These are phyloP conservation scores for Macrolepiota albuminosa DNA, from an alignment of 768 basidiomycete genomes.

Conservation along the genomic window DNA sequence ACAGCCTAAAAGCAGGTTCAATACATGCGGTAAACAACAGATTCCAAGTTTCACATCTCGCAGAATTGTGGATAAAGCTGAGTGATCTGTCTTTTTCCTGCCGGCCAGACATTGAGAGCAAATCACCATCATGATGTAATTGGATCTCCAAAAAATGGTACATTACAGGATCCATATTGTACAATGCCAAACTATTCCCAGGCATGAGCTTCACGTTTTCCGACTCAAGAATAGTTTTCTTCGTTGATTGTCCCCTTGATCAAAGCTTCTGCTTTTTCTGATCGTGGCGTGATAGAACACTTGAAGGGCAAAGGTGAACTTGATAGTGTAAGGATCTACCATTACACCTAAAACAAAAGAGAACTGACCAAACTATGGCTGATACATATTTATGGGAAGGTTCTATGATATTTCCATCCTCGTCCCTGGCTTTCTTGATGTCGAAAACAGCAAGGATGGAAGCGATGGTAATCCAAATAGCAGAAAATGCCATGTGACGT, in stretches of 20 bases:
- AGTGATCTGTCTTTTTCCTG: not conserved
- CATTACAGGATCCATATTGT: not conserved
- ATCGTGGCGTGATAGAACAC: constrained; percentile 7
- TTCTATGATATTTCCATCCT: too few species aligned
- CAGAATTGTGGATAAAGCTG: too few species aligned
- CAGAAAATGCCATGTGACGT: too few species aligned
- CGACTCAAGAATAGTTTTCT: not conserved
- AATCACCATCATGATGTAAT: not conserved
- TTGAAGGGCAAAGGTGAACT: constrained; percentile 5
- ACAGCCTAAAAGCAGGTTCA: too few species aligned
- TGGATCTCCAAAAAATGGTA: not conserved
- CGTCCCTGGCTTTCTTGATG: too few species aligned
- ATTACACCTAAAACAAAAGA: too few species aligned
- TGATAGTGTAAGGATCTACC: not conserved
- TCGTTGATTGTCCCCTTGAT: constrained; percentile 3
- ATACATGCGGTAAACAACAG: too few species aligned
- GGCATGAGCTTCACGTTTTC: not conserved
- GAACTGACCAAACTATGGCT: too few species aligned
- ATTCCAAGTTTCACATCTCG: too few species aligned
- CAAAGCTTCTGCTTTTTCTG: not conserved
- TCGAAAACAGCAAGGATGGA: too few species aligned
- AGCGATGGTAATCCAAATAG: too few species aligned
- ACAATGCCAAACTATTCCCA: not conserved
- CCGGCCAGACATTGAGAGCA: not conserved
- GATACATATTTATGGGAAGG: too few species aligned